Evolutionary conservation across 306 rosid species (phyloP).

Genomic region (Malus fusca): DNA sequence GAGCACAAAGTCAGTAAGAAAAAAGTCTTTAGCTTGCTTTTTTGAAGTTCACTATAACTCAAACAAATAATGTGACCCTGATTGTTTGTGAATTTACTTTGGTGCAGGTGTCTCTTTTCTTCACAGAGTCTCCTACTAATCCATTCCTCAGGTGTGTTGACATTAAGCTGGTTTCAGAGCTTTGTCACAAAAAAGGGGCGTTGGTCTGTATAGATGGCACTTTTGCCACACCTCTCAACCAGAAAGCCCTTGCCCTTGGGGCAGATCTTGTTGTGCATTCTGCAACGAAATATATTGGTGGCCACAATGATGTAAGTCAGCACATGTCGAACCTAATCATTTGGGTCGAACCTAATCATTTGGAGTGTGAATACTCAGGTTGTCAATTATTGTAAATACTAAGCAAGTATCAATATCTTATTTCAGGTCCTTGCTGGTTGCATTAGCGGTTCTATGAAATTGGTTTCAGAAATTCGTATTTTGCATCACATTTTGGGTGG

Average conservation of each 20-base stretch:
- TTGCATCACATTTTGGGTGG: constrained; percentile 90
- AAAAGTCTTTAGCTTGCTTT: neutral
- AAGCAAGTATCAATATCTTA: neutral
- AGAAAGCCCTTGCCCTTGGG: constrained; percentile 84
- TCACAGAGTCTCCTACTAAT: constrained; percentile 96
- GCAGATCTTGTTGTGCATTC: constrained; percentile 90
- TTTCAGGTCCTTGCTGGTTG: constrained; percentile 84
- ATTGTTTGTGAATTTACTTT: constrained; percentile 8
- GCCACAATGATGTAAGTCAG: constrained; percentile 84
- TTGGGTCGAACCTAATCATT: neutral
- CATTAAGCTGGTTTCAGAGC: constrained; percentile 80
- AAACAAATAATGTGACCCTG: neutral
- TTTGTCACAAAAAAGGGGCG: constrained; percentile 76
- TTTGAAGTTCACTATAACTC: neutral
- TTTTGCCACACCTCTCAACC: constrained; percentile 93
- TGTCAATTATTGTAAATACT: neutral
- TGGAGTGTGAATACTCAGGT: neutral
- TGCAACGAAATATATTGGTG: constrained; percentile 78
- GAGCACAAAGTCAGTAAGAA: constrained; percentile 58
- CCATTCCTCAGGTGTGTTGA: constrained; percentile 95
- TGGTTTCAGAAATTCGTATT: constrained; percentile 67
- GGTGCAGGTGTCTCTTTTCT: constrained; percentile 83
- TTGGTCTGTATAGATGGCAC: constrained; percentile 93
- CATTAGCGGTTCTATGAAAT: constrained; percentile 65
- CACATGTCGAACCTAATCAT: neutral